Base-by-base conservation (phyloP, 2,329 filamentous ascomycete species). In the Thyridium curvatum region DNA sequence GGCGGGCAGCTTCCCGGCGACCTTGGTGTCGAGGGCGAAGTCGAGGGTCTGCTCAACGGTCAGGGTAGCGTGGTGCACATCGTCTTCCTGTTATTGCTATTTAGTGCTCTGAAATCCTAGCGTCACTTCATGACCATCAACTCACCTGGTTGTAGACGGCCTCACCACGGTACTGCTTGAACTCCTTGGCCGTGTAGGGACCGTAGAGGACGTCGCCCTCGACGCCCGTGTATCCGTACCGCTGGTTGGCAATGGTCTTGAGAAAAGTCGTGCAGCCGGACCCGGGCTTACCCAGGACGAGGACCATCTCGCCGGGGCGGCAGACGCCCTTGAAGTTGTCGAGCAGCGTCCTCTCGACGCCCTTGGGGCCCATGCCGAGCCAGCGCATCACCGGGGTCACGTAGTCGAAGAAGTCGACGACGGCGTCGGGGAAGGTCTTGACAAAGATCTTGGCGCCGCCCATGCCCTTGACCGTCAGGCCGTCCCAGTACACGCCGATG, bases 41-140 rank as follows among this genome's bases (percentile, higher is more conserved):
- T 77, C 81, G 1, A 95, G 73, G 0, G 90, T 95, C 57, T 95
- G 87, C 39, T 86, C 84, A 3, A 95, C 90, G 0, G 88, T 93
- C 17, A 96, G 69, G 0, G 86, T 93, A 0, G 89, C 78, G 50
- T 89, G 82, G 50, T 95, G 88, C 16, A 91, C 72, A 50, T 95
- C 89, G 47, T 94, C 87, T 58, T 91, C 86, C 50, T 26, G 21
- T 26, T 26, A 26, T 10, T 26, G 6, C 10, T 26, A 10, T 26
- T n/a, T 26, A 26, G 21, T 10, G 21, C 6, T 26, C 21, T n/a
- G n/a, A n/a, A n/a, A n/a, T n/a, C n/a, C n/a, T n/a, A n/a, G n/a
- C n/a, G n/a, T n/a, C n/a, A n/a, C n/a, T n/a, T n/a, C n/a, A n/a
- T n/a, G n/a, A n/a, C n/a, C n/a, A n/a, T n/a, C n/a, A n/a, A 10